Base-by-base conservation (phyloP, 2,329 filamentous ascomycete genomes). In the Pseudocercospora musae region DNA sequence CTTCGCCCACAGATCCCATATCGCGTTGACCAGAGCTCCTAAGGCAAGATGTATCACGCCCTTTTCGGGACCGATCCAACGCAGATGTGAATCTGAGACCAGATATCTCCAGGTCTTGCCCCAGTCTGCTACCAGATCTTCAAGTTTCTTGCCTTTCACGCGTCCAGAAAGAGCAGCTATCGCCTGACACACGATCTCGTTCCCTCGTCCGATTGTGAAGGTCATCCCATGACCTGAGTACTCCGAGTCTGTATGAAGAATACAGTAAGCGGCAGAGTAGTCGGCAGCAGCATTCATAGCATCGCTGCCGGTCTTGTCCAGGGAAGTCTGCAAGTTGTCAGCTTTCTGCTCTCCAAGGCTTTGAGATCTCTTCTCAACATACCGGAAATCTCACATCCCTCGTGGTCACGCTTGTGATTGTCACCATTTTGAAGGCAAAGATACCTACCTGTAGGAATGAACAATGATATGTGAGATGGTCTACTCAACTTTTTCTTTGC, bases 1-100 rank as follows among this genome's bases (percentile, higher is more conserved):
- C 80, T 96, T 96, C 59, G 91, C 92, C 92, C 92, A 96, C n/a
- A 96, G 85, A 76, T 96, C 92, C 92, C 92, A 96, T 71, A 96
- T 83, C 15, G 92, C 92, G 76, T 96, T 96, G 70, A 73, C 90
- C 15, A 96, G 89, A 48, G 92, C 90, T 29, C 91, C 92, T 10
- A 96, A 87, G 1, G 92, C 92, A 7, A 97, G 89, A 78, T 96
- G 92, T 70, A 96, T 96, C 49, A 96, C 92, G 63, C 92, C 92
- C 79, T 96, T 96, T 73, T 96, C 92, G 0, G 92, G 92, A 0
- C 92, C 92, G 73, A 96, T 95, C 92, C 93, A 96, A 61, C 92
- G 90, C 58, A 96, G 83, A 78, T 96, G 92, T 69, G 87, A 90
- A 82, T 96, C 93, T 66, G 89, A 89, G 70, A 96, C 92, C n/a